Evolutionary conservation across 495 filamentous ascomycete species (phyloP), one percentile per base, ranked within the genome.

Genomic region (Penicillium coffeae): DNA sequence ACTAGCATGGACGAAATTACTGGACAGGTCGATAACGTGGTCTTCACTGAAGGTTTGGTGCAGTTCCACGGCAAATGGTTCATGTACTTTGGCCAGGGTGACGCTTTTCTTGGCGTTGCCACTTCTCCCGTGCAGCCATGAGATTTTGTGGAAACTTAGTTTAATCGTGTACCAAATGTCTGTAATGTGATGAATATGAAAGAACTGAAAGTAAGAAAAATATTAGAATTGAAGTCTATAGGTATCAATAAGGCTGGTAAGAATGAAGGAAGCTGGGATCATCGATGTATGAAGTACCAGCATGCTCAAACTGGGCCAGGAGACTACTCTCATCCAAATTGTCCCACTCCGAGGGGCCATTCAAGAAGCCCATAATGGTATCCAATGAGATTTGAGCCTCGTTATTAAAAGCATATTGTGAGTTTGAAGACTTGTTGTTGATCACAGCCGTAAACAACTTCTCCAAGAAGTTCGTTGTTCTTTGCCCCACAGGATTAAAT

Each of bases 41-140:
- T 51, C 2, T 46, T 40, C 10, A 45, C 20, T 13, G 42, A 46
- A 27, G 49, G 42, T 10, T 21, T 51, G 37, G 49, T 51, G 25
- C 49, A 51, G 42, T 46, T 35, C 20, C 33, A 46, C 9, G 49
- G 49, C 2, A 45, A 51, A n/a, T 51, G 42, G 3, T 40, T 33
- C 14, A 39, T 51, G 25, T 51, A 45, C 15, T 46, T 46, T 43
- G 49, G 36, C 12, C 34, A 35, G 30, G 47, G 47, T 15, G 44
- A 38, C 25, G 22, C 16, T 18, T 47, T 47, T 20, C 19, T 47
- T 13, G 32, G 32, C 8, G 6, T 47, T 36, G 19, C 20, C 16
- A 36, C 10, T 16, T 12, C 33, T 15, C 33, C 33, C 14, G 33
- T 47, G 6, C 18, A 37, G 32, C 32, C 30, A 1, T 46, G 14